These are phyloP conservation scores for Stellera chamaejasme DNA, from an alignment of 345 rosid genomes.

Conservation along the genomic window DNA sequence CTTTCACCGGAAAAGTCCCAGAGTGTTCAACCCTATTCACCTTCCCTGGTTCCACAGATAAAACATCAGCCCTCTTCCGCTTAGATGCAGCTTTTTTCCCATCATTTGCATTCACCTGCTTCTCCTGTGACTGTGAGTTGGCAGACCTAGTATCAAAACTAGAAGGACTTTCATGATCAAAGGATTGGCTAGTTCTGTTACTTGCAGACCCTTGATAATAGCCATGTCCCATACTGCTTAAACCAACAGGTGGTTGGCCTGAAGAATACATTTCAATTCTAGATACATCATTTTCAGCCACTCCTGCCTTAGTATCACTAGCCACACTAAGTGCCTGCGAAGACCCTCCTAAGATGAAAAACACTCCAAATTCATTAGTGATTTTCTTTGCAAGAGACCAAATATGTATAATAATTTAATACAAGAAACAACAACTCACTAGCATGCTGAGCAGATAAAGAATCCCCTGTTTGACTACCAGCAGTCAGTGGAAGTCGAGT, in stretches of 20 bases:
- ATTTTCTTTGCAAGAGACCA: background rate
- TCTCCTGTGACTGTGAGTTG: slow-evolving; percentile 78
- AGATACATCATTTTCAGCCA: slow-evolving; percentile 59
- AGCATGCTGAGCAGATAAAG: slow-evolving; percentile 49
- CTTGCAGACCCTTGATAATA: slow-evolving; percentile 68
- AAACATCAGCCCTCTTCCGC: slow-evolving; percentile 77
- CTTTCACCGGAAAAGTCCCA: slow-evolving; percentile 34
- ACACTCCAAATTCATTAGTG: slow-evolving; percentile 9
- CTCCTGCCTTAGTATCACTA: slow-evolving; percentile 42
- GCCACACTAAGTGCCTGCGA: slow-evolving; percentile 52
- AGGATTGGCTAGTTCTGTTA: slow-evolving; percentile 59
- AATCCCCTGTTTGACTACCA: slow-evolving; percentile 71
- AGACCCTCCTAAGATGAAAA: slow-evolving; percentile 59
- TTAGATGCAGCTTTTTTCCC: slow-evolving; percentile 47
- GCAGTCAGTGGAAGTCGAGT: slow-evolving; percentile 59
- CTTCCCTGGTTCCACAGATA: slow-evolving; percentile 52
- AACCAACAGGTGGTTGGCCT: slow-evolving; percentile 62
- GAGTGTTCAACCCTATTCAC: slow-evolving; percentile 50
- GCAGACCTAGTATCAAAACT: slow-evolving; percentile 85
- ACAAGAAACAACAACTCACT: slow-evolving; percentile 35
- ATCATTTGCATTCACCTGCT: slow-evolving; percentile 43
- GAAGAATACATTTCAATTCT: slow-evolving; percentile 55
- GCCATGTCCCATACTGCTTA: slow-evolving; percentile 50
- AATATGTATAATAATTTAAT: slow-evolving; percentile 1
- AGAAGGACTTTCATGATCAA: slow-evolving; percentile 92